A percentile compares a stretch with the other conserved stretches of the same genome.
Conservation (phyloP, 116 monocot genomes). For the Dioscorea cayenensis region DNA sequence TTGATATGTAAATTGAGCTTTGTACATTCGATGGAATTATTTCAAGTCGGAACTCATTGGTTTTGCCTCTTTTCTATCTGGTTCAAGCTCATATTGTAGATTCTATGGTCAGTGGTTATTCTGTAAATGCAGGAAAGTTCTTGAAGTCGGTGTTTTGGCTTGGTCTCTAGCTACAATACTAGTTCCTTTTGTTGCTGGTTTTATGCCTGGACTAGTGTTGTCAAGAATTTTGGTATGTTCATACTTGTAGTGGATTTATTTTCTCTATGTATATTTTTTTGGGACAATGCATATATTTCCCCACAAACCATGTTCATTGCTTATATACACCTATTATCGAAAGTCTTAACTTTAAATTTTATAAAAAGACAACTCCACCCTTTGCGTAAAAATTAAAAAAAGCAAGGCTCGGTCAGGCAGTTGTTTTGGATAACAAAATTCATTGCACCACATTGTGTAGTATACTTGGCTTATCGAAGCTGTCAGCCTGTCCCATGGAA, state of each 20-base stretch:
- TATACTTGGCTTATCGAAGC: too few species aligned
- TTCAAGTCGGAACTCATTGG: background rate
- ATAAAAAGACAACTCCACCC: background rate
- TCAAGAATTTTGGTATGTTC: slow-evolving; percentile 86
- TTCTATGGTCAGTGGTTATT: background rate
- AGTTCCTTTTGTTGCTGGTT: slow-evolving; percentile 84
- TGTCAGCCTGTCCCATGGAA: too few species aligned
- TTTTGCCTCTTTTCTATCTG: background rate
- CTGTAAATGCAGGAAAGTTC: slow-evolving; percentile 69
- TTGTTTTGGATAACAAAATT: too few species aligned
- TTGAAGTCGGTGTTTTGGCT: slow-evolving; percentile 78
- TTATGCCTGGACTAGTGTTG: slow-evolving; percentile 82
- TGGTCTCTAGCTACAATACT: slow-evolving; percentile 93
- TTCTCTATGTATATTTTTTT: too few species aligned
- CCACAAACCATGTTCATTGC: too few species aligned
- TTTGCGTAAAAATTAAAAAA: too few species aligned
- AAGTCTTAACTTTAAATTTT: background rate
- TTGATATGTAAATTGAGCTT: too few species aligned
- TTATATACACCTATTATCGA: too few species aligned
- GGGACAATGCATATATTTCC: too few species aligned
- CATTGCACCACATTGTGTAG: too few species aligned
- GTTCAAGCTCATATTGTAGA: background rate
- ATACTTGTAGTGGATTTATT: background rate
- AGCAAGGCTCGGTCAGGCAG: too few species aligned
- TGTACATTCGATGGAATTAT: too few species aligned